Conservation (phyloP, 1,284 basidiomycete genomes). For the Salmacisia buchloeana region DNA sequence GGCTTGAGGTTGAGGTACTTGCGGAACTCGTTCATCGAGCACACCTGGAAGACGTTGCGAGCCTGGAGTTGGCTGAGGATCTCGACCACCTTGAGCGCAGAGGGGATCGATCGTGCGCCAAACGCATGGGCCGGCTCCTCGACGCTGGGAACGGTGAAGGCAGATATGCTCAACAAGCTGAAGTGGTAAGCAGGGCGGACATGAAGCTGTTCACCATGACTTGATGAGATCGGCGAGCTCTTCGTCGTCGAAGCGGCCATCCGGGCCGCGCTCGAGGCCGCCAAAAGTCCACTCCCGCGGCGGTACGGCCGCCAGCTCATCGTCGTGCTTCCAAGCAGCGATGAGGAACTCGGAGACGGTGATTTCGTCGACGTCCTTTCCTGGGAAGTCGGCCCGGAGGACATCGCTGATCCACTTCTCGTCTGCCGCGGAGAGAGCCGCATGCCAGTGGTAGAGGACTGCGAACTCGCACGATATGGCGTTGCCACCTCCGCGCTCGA, state of each 20-base stretch:
- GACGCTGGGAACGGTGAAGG: neutral
- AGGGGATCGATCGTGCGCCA: constrained; percentile 70
- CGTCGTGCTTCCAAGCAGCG: constrained; percentile 44
- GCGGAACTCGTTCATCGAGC: constrained; percentile 75
- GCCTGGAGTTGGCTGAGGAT: constrained; percentile 74
- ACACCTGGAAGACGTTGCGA: constrained; percentile 68
- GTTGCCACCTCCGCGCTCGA: neutral
- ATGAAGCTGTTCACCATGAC: too few relatives aligned
- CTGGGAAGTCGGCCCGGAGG: constrained; percentile 21
- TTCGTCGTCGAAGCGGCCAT: constrained; percentile 65
- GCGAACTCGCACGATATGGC: constrained; percentile 29
- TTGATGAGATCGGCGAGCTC: constrained; percentile 59
- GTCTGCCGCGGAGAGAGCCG: constrained; percentile 26
- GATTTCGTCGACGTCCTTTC: constrained; percentile 51
- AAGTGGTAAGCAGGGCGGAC: too few relatives aligned
- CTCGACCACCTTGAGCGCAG: constrained; percentile 68
- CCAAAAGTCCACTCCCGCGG: constrained; percentile 61
- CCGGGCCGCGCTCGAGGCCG: constrained; percentile 62
- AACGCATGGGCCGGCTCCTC: constrained; percentile 70
- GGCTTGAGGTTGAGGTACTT: constrained; percentile 49
- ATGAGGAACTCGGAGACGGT: constrained; percentile 61
- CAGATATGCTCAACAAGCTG: neutral
- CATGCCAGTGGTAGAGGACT: constrained; percentile 36
- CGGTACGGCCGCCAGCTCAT: constrained; percentile 28
- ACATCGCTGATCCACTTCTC: constrained; percentile 35